Conservation (phyloP, 176 grass and related monocot genomes). For the Cocos nucifera region DNA sequence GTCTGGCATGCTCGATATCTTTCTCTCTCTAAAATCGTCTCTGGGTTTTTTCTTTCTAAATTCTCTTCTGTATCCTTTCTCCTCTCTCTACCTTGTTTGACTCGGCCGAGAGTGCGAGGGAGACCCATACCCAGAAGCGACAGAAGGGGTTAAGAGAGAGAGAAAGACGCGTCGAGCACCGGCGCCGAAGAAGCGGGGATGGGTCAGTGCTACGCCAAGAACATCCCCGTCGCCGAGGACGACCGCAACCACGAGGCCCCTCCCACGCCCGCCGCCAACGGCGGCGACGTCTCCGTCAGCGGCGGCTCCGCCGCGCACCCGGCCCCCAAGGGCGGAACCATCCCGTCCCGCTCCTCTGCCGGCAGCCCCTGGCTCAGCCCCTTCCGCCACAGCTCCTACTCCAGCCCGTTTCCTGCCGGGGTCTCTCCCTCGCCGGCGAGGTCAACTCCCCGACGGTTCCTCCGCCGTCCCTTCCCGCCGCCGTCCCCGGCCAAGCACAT, state of each 20-base stretch:
- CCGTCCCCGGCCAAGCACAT: constrained; percentile 94
- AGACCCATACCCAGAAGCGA: neutral
- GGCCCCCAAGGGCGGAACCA: constrained; percentile 16
- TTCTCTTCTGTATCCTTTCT: constrained; percentile 2
- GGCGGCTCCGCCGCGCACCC: constrained; percentile 18
- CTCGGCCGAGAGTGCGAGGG: too few relatives aligned
- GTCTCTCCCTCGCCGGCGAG: constrained; percentile 77
- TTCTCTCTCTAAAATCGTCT: neutral
- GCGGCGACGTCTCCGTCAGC: neutral
- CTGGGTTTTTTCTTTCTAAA: too few relatives aligned
- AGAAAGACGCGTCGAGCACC: neutral
- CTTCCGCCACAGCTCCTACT: constrained; percentile 29
- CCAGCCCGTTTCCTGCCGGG: constrained; percentile 60
- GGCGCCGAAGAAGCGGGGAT: constrained; percentile 17
- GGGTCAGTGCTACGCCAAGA: constrained; percentile 90
- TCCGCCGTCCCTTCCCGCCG: constrained; percentile 87
- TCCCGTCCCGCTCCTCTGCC: constrained; percentile 28
- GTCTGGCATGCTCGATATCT: neutral
- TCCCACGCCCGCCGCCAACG: constrained; percentile 16
- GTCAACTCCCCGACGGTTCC: constrained; percentile 82
- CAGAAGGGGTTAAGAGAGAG: neutral
- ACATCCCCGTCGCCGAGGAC: constrained; percentile 25
- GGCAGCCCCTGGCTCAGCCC: constrained; percentile 64
- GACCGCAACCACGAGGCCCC: constrained; percentile 19
- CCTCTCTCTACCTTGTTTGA: constrained; percentile 8